phyloP scores from a whole-genome alignment of 2,329 filamentous ascomycete genomes.

The Pseudogymnoascus sp. region DNA sequence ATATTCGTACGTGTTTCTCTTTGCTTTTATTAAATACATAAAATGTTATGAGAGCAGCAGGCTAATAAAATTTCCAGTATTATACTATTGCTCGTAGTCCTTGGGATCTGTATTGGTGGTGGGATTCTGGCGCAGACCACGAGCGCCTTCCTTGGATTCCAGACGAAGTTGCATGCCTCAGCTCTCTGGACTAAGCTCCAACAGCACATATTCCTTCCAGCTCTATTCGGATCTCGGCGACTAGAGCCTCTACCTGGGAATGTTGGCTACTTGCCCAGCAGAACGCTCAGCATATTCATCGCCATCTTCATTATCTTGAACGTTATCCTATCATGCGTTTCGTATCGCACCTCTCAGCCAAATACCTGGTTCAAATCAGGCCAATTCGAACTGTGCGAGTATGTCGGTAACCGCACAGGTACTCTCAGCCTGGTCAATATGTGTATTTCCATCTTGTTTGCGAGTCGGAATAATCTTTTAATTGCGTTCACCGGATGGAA shows the following conservation, averaged over 20 bases:
- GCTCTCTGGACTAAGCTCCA: constrained; percentile 5
- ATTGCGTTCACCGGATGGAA: constrained; percentile 15
- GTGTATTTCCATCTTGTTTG: constrained; percentile 18
- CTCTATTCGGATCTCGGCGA: background rate
- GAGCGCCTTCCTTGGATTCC: constrained; percentile 11
- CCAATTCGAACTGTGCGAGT: constrained; percentile 11
- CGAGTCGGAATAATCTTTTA: constrained; percentile 17
- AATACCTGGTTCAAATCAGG: constrained; percentile 11
- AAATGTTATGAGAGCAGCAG: too few species aligned
- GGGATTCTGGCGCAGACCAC: constrained; percentile 17
- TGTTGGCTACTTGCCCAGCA: constrained; percentile 17
- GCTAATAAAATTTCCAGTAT: constrained; percentile 10
- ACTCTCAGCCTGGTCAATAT: constrained; percentile 14
- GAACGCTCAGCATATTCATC: constrained; percentile 15
- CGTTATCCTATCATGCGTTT: constrained; percentile 12
- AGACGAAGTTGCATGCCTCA: constrained; percentile 11
- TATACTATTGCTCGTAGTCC: constrained; percentile 17
- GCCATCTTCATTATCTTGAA: constrained; percentile 12
- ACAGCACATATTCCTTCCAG: constrained; percentile 10
- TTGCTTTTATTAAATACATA: background rate
- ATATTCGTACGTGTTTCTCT: constrained; percentile 24
- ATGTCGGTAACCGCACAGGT: constrained; percentile 17
- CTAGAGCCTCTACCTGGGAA: constrained; percentile 11
- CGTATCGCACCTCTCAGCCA: constrained; percentile 6
- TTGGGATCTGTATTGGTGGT: constrained; percentile 17